A percentile compares a stretch with the other conserved stretches of the same genome.
Conservation (phyloP, 768 basidiomycete species). For the Leccinum uliginosum region DNA sequence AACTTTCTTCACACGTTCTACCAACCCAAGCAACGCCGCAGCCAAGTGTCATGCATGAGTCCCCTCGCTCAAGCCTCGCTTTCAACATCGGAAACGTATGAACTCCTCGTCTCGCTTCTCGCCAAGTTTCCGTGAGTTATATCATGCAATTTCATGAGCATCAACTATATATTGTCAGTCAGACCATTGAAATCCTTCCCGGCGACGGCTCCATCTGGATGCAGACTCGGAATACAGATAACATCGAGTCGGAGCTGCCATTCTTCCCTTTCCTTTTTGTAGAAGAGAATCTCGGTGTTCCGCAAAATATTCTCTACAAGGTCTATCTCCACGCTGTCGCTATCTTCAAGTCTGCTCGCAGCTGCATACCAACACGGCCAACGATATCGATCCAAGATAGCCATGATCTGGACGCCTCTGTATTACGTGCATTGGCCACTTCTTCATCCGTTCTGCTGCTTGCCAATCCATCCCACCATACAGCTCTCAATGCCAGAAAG, state of each 20-base stretch:
- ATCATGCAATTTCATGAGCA: background rate
- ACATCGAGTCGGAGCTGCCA: slow-evolving; percentile 14
- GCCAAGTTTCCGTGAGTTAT: slow-evolving; percentile 25
- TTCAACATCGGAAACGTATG: slow-evolving; percentile 9
- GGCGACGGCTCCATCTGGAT: slow-evolving; percentile 50
- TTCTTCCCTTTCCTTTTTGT: slow-evolving; percentile 50
- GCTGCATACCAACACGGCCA: background rate
- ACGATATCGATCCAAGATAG: background rate
- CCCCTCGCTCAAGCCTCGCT: background rate
- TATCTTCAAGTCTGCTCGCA: slow-evolving; percentile 32
- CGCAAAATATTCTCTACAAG: slow-evolving; percentile 50
- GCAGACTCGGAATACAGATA: slow-evolving; percentile 2
- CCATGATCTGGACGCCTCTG: slow-evolving; percentile 2
- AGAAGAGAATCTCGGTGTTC: slow-evolving; percentile 62
- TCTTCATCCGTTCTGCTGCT: slow-evolving; percentile 52
- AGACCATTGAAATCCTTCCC: slow-evolving; percentile 60
- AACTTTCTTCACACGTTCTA: background rate
- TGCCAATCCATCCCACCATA: slow-evolving; percentile 65
- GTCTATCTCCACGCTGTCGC: slow-evolving; percentile 45
- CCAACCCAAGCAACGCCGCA: background rate
- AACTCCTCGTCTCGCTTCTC: slow-evolving; percentile 23
- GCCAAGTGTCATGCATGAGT: slow-evolving; percentile 7
- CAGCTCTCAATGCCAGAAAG: slow-evolving; percentile 62
- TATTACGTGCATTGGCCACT: slow-evolving; percentile 19
- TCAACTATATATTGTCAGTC: slow-evolving; percentile 9